Base-by-base conservation (phyloP, 2,329 filamentous ascomycete genomes). In the Calonectria multiphialidica region DNA sequence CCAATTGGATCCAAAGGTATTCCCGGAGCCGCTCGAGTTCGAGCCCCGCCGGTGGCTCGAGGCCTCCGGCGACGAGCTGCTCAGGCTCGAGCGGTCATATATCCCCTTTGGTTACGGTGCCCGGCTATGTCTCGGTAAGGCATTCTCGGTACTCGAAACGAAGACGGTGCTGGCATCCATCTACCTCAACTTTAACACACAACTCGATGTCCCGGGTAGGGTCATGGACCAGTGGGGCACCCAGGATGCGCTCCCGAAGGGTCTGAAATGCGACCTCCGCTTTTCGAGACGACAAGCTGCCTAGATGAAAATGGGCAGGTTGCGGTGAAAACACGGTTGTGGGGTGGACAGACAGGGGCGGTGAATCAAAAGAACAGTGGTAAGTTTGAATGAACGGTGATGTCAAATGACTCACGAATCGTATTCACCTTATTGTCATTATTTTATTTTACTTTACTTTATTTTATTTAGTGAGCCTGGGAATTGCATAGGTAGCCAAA, bases 101-200 rank as follows among this genome's bases (percentile, higher is more conserved):
- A 64, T 64, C 44, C 61, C 61, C 7, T 64, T 64, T n/a, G 61
- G 61, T 9, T 64, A 64, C 30, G 61, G 61, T n/a, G 61, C 61
- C 2, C 61, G 61, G 6, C 30, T 64, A n/a, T 64, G 61, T 28
- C 61, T 64, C 23, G 61, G 61, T 28, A 64, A 64, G 61, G 61
- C 61, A 13, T 64, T 64, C 23, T 47, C 61, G 44, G 33, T 37
- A 30, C 61, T 64, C 5, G 44, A 64, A 16, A 49, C 45, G 7
- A 64, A 64, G n/a, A 49, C 45, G 18, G n/a, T 64, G 21, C 33
- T 64, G 21, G 44, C 61, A 15, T 44, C 61, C 30, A 64, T 64
- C 44, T 64, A 49, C 33, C 61, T 64, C 61, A 50, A 35, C 30
- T 64, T 49, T 25, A 64, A 25, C 61, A 50, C 45, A n/a, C 44